phyloP scores from a whole-genome alignment of 169 alveolate species.

The Fabrea salina region DNA sequence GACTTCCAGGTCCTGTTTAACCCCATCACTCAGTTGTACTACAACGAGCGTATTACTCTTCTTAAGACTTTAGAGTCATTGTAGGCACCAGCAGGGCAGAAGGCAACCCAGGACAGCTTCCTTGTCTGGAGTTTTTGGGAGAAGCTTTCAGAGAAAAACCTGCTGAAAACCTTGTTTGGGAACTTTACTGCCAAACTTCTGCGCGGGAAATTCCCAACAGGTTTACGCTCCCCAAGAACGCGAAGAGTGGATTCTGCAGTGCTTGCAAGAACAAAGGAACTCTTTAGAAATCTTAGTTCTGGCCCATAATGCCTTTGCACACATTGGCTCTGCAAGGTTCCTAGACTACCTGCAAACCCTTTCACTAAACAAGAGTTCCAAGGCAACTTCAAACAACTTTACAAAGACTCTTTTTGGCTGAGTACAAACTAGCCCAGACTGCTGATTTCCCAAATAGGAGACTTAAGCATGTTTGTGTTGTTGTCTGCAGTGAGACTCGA shows the following conservation, averaged over 20 bases:
- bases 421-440: too few relatives aligned
- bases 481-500: slow-evolving; percentile 6
- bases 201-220: neutral
- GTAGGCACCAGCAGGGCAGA: neutral
- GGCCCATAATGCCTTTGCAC: neutral
- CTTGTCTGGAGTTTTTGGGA: slow-evolving; percentile 1
- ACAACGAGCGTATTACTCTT: slow-evolving; percentile 21
- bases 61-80: neutral
- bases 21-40: neutral
- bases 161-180: neutral
- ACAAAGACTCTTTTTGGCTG: too few relatives aligned
- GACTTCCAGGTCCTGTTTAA: neutral
- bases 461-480: slow-evolving; percentile 6
- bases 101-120: neutral
- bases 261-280: neutral
- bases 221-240: neutral
- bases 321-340: neutral
- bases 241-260: slow-evolving; percentile 28
- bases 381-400: neutral
- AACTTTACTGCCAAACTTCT: neutral
- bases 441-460: neutral
- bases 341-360: neutral
- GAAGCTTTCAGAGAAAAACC: neutral
- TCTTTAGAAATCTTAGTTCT: neutral
- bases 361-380: neutral